A percentile compares a stretch with the other conserved stretches of the same genome.
Conservation (phyloP, 345 rosid species). For the Brassica cretica region DNA sequence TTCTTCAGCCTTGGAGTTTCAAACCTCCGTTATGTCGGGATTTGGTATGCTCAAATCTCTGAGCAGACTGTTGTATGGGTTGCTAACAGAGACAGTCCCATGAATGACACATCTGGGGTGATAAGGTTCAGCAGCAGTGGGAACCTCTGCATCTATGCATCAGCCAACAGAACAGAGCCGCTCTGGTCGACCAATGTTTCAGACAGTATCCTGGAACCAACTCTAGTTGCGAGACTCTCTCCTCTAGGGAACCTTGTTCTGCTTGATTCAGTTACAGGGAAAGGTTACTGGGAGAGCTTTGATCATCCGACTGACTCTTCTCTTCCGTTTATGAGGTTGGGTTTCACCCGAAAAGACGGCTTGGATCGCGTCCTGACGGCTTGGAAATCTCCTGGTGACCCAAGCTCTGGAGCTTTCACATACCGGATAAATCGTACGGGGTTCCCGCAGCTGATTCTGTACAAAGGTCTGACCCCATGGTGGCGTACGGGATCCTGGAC, state of each 20-base stretch:
- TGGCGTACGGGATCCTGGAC: slow-evolving; percentile 70
- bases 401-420: slow-evolving; percentile 45
- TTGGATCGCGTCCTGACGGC: slow-evolving; percentile 45
- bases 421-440: slow-evolving; percentile 44
- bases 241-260: slow-evolving; percentile 69
- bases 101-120: slow-evolving; percentile 46
- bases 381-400: slow-evolving; percentile 60
- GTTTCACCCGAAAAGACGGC: slow-evolving; percentile 44
- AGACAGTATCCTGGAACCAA: slow-evolving; percentile 1
- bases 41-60: no score
- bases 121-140: slow-evolving; percentile 46
- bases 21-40: slow-evolving; percentile 54
- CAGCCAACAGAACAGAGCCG: slow-evolving; percentile 32
- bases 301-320: slow-evolving; percentile 62
- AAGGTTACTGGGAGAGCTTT: slow-evolving; percentile 65
- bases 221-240: slow-evolving; percentile 48
- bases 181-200: slow-evolving; percentile 57
- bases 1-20: slow-evolving; percentile 59
- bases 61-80: no score
- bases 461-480: slow-evolving; percentile 33
- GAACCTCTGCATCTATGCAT: slow-evolving; percentile 40
- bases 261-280: slow-evolving; percentile 30
- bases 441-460: slow-evolving; percentile 51
- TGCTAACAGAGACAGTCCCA: slow-evolving; percentile 45
- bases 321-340: slow-evolving; percentile 67